Conservation (phyloP, 768 basidiomycete species). For the Lentinula aciculospora region DNA sequence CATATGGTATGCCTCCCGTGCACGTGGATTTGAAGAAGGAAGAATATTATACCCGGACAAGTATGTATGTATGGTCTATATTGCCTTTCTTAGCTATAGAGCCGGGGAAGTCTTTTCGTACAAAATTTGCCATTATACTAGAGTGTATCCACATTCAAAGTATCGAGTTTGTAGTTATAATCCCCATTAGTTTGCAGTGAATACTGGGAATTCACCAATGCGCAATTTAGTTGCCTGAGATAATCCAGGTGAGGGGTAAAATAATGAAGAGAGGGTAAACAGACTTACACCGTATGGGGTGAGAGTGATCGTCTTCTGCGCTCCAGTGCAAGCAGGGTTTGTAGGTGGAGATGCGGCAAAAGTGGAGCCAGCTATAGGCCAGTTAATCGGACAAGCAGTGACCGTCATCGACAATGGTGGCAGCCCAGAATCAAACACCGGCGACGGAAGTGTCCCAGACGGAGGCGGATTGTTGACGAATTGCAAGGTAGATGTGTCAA, state of each 20-base stretch:
- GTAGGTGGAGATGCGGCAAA: conserved; percentile 43
- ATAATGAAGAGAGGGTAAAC: background rate
- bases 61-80: no score
- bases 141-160: no score
- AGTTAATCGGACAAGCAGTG: conserved; percentile 44
- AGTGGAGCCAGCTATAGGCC: conserved; percentile 39
- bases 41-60: no score
- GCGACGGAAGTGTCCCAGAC: conserved; percentile 33
- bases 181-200: conserved; percentile 9
- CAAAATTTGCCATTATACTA: no score
- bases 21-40: no score
- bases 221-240: conserved; percentile 31
- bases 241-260: background rate
- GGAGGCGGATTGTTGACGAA: conserved; percentile 29
- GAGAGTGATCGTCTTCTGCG: conserved; percentile 34
- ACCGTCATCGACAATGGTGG: conserved; percentile 43
- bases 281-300: conserved; percentile 43
- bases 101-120: no score
- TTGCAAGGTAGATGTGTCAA: conserved; percentile 39
- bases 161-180: no score
- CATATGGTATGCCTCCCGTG: no score
- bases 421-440: conserved; percentile 42
- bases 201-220: conserved; percentile 37
- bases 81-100: no score
- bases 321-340: conserved; percentile 36